Evolutionary conservation across 371 early-diverging fungal genomes (phyloP), one percentile per base, ranked within the genome.

Genomic region (Enterocytospora artemiae): DNA sequence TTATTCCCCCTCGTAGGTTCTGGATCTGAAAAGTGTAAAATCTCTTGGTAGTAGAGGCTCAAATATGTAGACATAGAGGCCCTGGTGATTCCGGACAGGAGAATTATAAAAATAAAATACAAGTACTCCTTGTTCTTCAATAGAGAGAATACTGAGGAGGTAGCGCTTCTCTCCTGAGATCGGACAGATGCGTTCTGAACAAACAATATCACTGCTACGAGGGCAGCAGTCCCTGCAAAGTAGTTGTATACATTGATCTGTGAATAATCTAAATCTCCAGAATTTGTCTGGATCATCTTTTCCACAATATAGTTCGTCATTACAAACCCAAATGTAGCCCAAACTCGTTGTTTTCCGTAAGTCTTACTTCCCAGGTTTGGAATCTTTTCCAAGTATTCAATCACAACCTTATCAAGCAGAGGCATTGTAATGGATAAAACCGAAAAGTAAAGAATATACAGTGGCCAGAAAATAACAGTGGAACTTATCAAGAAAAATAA

Each of bases 341-440:
- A 80, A 25, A 78, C 39, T 48, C 76, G 61, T 50, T 80, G 80
- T 54, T 56, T 74, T 30, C 80, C 80, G 59, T 76, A 80, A 36
- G 48, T 37, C 22, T 65, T 65, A 9, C 70, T 16, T 28, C 70
- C 59, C 7, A 62, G 52, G 24, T 68, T 49, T 18, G 70, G 64
- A 14, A 69, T 67, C 32, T 65, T 63, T 44, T 45, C 62, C 0
- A 80, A 55, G 57, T 72, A 73, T 22, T 77, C 78, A 14, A 80
- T 48, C 1, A 71, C 46, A 37, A 72, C 54, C 57, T 73, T 77
- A 58, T 78, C 76, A 3, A 74, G 28, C 0, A 76, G n/a, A 30
- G 73, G 71, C 3, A 57, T 31, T 18, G 65, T 70, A 1, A 67
- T 24, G 1, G 65, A 41, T 31, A 59, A 60, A 4, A 60, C 34